phyloP scores from a whole-genome alignment of 1,284 basidiomycete genomes.

The Boletus mariae region DNA sequence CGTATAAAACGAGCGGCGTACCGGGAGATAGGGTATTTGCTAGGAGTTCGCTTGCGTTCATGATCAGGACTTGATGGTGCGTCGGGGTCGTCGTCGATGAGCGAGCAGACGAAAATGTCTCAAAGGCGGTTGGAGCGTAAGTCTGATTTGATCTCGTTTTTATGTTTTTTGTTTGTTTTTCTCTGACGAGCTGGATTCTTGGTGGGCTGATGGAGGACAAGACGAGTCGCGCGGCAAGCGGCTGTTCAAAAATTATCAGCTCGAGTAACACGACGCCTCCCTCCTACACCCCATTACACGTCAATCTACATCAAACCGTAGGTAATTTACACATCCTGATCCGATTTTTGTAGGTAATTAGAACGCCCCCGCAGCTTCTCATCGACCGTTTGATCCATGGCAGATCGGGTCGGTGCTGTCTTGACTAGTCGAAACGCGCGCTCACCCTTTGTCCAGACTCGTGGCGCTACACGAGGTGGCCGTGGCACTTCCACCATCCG shows the following conservation, averaged over 20 bases:
- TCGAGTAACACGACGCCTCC: not conserved
- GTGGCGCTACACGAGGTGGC: slow-evolving; percentile 46
- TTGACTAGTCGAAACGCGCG: slow-evolving; percentile 10
- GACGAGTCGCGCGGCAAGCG: slow-evolving; percentile 32
- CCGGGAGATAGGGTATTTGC: slow-evolving; percentile 87
- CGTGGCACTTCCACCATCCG: slow-evolving; percentile 39
- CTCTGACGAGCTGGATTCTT: not conserved
- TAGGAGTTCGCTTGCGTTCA: slow-evolving; percentile 89
- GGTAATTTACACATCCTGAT: slow-evolving; percentile 11
- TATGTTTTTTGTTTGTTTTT: slow-evolving; percentile 8
- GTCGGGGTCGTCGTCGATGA: slow-evolving; percentile 26
- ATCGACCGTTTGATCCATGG: slow-evolving; percentile 34
- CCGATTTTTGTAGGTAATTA: slow-evolving; percentile 17
- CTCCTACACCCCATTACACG: slow-evolving; percentile 13
- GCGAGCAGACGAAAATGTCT: slow-evolving; percentile 9
- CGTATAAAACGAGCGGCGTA: slow-evolving; percentile 42
- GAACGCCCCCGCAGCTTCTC: slow-evolving; percentile 9
- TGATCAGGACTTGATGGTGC: slow-evolving; percentile 40
- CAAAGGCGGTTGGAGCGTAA: not conserved
- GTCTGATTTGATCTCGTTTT: slow-evolving; percentile 15
- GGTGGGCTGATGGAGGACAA: slow-evolving; percentile 24
- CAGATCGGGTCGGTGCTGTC: slow-evolving; percentile 52
- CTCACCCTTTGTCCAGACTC: slow-evolving; percentile 44
- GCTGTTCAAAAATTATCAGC: slow-evolving; percentile 32
- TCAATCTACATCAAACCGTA: slow-evolving; percentile 14